phyloP scores from a whole-genome alignment of 495 filamentous ascomycete species.

The Hyaloscypha hepaticicola region DNA sequence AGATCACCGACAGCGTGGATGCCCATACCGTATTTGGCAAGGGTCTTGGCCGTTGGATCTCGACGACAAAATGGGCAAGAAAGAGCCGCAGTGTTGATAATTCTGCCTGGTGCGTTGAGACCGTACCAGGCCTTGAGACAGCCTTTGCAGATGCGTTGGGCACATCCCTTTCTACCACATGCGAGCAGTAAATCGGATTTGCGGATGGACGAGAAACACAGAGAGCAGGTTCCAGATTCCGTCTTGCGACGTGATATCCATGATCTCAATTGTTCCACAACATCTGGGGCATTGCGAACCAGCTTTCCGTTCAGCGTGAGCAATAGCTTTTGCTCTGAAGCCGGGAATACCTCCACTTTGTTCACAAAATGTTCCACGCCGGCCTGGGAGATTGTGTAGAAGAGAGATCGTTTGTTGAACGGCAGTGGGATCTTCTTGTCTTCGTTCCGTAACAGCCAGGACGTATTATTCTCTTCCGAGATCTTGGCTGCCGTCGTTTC shows the following conservation, averaged over 20 bases:
- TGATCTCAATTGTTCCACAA: conserved; percentile 35
- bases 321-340: background rate
- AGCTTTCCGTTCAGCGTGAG: conserved; percentile 40
- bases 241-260: conserved; percentile 38
- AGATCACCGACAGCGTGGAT: conserved; percentile 36
- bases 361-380: conserved; percentile 34
- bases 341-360: conserved; percentile 40
- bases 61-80: conserved; percentile 46
- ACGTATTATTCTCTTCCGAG: conserved; percentile 35
- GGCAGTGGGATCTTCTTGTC: conserved; percentile 33
- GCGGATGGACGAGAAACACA: conserved; percentile 40
- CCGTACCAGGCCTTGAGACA: conserved; percentile 37
- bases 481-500: conserved; percentile 37
- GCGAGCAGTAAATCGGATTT: conserved; percentile 29
- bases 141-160: conserved; percentile 29
- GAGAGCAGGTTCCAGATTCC: conserved; percentile 36
- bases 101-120: conserved; percentile 30
- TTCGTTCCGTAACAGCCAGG: conserved; percentile 41
- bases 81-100: conserved; percentile 44
- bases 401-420: conserved; percentile 41
- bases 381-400: conserved; percentile 37
- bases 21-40: conserved; percentile 31
- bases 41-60: conserved; percentile 33
- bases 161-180: conserved; percentile 34
- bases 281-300: conserved; percentile 37